Conservation (phyloP, 768 basidiomycete genomes). For the Lentinula boryana region DNA sequence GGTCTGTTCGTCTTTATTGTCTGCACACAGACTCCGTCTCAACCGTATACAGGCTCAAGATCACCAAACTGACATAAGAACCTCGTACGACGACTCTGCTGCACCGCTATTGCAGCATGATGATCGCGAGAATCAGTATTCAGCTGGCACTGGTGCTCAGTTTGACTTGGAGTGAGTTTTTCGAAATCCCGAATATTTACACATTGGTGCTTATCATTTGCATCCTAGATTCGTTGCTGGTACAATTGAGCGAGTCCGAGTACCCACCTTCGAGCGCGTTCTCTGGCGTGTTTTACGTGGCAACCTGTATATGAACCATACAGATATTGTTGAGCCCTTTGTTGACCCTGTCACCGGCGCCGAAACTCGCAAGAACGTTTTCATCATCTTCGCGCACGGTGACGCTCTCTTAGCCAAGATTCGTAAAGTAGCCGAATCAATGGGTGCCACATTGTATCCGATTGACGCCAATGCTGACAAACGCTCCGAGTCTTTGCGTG, state of each 20-base stretch:
- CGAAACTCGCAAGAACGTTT: constrained; percentile 95
- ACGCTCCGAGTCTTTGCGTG: constrained; percentile 82
- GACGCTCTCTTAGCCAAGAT: constrained; percentile 91
- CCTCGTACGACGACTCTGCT: constrained; percentile 87
- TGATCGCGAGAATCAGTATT: constrained; percentile 68
- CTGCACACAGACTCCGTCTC: constrained; percentile 7
- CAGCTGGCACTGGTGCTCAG: constrained; percentile 38
- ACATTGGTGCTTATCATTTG: not conserved
- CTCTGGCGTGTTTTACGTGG: constrained; percentile 97
- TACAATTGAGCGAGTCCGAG: constrained; percentile 87
- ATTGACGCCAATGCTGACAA: constrained; percentile 94
- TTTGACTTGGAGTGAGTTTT: constrained; percentile 82
- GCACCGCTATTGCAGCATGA: constrained; percentile 90
- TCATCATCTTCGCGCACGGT: constrained; percentile 99
- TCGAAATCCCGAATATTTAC: not conserved
- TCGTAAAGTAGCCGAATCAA: constrained; percentile 97
- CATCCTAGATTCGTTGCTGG: constrained; percentile 84
- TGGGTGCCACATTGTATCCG: constrained; percentile 95
- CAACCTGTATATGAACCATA: constrained; percentile 98
- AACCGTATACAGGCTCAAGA: constrained; percentile 56
- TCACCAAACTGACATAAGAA: constrained; percentile 73
- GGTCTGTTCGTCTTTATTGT: constrained; percentile 29
- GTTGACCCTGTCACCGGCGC: constrained; percentile 77
- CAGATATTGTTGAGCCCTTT: constrained; percentile 90
- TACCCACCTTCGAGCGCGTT: constrained; percentile 94